These are phyloP conservation scores for Beauveria sp. DNA, from an alignment of 2,329 filamentous ascomycete genomes.

Conservation along the genomic window DNA sequence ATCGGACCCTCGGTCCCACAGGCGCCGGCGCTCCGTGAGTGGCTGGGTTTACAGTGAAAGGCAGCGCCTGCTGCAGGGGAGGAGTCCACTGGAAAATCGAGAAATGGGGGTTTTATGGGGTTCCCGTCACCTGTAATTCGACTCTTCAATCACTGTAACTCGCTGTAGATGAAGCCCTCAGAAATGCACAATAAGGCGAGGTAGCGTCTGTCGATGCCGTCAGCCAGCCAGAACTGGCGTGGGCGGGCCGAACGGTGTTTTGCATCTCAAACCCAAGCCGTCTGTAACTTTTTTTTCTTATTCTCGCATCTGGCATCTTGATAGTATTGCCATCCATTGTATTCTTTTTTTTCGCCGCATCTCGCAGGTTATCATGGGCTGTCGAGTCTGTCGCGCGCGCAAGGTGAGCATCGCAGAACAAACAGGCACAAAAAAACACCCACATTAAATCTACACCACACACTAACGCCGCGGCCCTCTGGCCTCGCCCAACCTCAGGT, in stretches of 20 bases:
- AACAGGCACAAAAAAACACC: background rate
- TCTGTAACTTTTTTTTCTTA: background rate
- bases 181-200: background rate
- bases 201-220: background rate
- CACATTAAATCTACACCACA: background rate
- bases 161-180: background rate
- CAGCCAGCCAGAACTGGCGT: background rate
- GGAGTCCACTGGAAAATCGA: background rate
- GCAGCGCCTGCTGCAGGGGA: background rate
- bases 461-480: conserved; percentile 4
- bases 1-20: conserved; percentile 10
- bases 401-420: conserved; percentile 21
- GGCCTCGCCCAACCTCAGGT: conserved; percentile 20
- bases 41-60: background rate
- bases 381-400: conserved; percentile 32
- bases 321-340: background rate
- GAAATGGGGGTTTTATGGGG: background rate
- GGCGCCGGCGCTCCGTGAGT: conserved; percentile 6
- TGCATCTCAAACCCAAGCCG: background rate
- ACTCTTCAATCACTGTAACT: background rate
- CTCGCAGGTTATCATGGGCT: conserved; percentile 24
- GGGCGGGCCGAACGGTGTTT: conserved; percentile 2
- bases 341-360: background rate
- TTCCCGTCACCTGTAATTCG: background rate
- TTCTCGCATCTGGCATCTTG: background rate